Base-by-base conservation (phyloP, 192 early-diverging fungal genomes). In the Backusella australiensis region DNA sequence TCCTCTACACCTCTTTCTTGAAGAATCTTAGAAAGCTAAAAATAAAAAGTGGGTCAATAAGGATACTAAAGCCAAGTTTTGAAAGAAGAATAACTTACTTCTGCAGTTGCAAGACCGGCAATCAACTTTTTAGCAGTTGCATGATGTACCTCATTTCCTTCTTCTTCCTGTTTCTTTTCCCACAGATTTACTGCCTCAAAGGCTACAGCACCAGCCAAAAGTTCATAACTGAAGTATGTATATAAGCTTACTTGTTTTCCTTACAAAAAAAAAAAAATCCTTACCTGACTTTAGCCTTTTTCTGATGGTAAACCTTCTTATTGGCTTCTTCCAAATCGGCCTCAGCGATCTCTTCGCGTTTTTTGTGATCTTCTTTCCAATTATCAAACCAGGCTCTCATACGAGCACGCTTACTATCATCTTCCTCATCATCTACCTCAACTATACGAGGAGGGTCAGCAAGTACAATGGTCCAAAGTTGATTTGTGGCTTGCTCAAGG, bases 131-230 rank as follows among this genome's bases (percentile, higher is more conserved):
- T 80, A 14, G 71, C 34, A 12, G 53, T 67, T 23, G 35, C 23
- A 52, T 73, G 70, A 6, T 77, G 34, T 38, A 76, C 75, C 21
- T 75, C 71, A 14, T 80, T 67, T 23, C 79, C 79, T 44, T 71
- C 66, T 12, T 69, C 79, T 65, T 72, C 49, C 41, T 80, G 79
- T 36, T 76, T 69, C 34, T 77, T 67, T 52, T 80, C 79, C 74
- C 75, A 80, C 17, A 69, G 19, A n/a, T 76, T 76, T n/a, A 80
- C 74, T n/a, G 79, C 79, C 44, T 80, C 70, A 73, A 44, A 80
- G 39, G 79, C 79, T 17, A 67, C 79, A 32, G 79, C 79, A 68
- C 75, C 79, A 53, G 79, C 79, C 36, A 80, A 35, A 32, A 80
- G 71, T 59, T 80, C 70, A 69, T 80, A 69, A 72, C 69, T 75